A percentile compares a stretch with the other conserved stretches of the same genome.
Conservation (phyloP, 176 grass and related monocot species). For the Lolium rigidum region DNA sequence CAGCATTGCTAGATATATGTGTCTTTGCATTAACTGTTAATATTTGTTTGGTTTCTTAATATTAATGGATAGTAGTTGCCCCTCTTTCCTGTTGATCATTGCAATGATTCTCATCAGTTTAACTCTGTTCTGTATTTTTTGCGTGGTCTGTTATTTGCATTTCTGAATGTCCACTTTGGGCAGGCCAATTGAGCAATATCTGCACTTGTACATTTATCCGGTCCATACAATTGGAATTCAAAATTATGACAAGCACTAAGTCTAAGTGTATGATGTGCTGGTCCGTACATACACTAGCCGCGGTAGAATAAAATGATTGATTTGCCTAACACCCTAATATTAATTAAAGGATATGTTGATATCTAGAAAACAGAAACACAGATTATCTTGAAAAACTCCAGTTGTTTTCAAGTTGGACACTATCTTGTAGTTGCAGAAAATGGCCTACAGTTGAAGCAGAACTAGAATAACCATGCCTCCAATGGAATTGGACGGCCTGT, state of each 20-base stretch:
- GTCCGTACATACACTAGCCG: neutral
- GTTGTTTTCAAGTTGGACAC: neutral
- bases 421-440: neutral
- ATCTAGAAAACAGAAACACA: neutral
- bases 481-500: neutral
- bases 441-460: neutral
- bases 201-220: neutral
- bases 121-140: neutral
- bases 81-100: neutral
- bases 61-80: neutral
- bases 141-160: neutral
- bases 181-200: neutral
- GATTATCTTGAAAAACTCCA: neutral
- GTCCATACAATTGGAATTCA: neutral
- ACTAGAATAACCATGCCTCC: neutral
- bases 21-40: neutral
- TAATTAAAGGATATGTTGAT: no score
- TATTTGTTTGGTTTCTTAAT: neutral
- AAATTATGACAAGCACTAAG: neutral
- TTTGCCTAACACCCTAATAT: neutral
- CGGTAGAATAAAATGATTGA: conserved; percentile 2
- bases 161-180: neutral
- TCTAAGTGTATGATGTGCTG: neutral
- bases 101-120: neutral
- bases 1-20: neutral